Evolutionary conservation across 176 grass and related monocot species (phyloP), one percentile per base, ranked within the genome.

Genomic region (Zea luxurians): DNA sequence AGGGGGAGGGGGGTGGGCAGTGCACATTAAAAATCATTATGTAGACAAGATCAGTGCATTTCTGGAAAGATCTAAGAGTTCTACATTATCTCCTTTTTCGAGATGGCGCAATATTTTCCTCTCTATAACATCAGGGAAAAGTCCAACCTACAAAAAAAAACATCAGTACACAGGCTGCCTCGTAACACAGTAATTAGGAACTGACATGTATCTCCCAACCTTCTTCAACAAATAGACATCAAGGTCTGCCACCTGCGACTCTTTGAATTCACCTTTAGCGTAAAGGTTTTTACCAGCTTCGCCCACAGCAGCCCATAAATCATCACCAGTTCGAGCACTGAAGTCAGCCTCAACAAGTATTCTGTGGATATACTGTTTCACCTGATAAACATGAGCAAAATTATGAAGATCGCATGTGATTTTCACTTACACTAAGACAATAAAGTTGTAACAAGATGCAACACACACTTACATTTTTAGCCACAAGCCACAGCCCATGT

Each of bases 111-210:
- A 85, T 71, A 89, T 86, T 89, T 92, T 98, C 59, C 81, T 90
- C 76, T 98, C 96, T 80, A 98, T 73, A 76, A 94, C 81, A 83
- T 98, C 92, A 2, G 96, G 89, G 86, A 95, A 98, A 48, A 98
- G 86, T 68, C 96, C 96, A 87, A 98, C 92, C 92, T 98, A 83
- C 61, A 98, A 80, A 45, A 73, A 79, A 46, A 79, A 46, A 67
- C 35, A 92, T 87, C 43, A 85, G 85, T 67, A 78, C 71, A 77
- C 82, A 75, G 88, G 21, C 11, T 79, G 54, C 8, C 44, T 8
- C 44, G 37, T 40, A 73, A 55, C 70, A 68, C 41, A 71, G n/a
- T 62, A 84, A 77, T 47, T 76, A 57, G 15, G 65, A 87, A 63
- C 21, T 40, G 48, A 57, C 52, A 57, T 78, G 50, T 74, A 54